These are phyloP conservation scores for Blastobotrys proliferans DNA, from an alignment of 1,139 yeast genomes.

Conservation along the genomic window DNA sequence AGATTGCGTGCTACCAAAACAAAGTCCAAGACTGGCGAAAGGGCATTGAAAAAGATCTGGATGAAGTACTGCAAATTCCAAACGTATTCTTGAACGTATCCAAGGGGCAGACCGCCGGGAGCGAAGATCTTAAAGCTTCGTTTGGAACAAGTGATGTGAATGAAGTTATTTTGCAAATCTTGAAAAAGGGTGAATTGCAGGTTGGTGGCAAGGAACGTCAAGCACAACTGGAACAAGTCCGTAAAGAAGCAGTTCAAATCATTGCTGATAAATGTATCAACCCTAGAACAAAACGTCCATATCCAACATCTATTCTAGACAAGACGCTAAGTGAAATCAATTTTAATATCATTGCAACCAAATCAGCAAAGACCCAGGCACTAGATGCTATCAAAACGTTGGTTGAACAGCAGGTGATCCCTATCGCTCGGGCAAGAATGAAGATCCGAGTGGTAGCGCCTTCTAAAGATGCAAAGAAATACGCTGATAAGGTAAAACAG, in stretches of 20 bases:
- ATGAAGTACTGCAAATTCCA: constrained; percentile 94
- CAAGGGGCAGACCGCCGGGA: constrained; percentile 89
- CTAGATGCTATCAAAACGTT: constrained; percentile 82
- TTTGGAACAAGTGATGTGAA: constrained; percentile 78
- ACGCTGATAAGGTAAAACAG: constrained; percentile 48
- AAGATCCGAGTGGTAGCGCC: constrained; percentile 56
- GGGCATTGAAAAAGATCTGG: constrained; percentile 82
- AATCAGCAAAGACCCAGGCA: constrained; percentile 83
- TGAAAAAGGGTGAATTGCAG: constrained; percentile 90
- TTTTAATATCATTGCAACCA: constrained; percentile 73
- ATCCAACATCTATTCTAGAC: constrained; percentile 91
- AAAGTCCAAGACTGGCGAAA: constrained; percentile 94
- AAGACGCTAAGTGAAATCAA: constrained; percentile 79
- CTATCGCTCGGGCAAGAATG: constrained; percentile 95
- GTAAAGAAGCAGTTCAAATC: constrained; percentile 76
- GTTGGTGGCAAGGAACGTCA: constrained; percentile 90
- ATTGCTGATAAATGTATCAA: constrained; percentile 89
- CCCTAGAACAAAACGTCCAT: constrained; percentile 83
- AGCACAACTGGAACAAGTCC: constrained; percentile 68
- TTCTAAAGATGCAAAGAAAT: constrained; percentile 47
- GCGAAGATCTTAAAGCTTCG: constrained; percentile 69
- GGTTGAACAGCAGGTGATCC: constrained; percentile 75
- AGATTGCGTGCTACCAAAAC: constrained; percentile 93
- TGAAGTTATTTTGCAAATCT: constrained; percentile 69
- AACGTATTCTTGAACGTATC: constrained; percentile 91